phyloP scores from a whole-genome alignment of 2,329 filamentous ascomycete species.

The Ascochyta clinopodiicola region DNA sequence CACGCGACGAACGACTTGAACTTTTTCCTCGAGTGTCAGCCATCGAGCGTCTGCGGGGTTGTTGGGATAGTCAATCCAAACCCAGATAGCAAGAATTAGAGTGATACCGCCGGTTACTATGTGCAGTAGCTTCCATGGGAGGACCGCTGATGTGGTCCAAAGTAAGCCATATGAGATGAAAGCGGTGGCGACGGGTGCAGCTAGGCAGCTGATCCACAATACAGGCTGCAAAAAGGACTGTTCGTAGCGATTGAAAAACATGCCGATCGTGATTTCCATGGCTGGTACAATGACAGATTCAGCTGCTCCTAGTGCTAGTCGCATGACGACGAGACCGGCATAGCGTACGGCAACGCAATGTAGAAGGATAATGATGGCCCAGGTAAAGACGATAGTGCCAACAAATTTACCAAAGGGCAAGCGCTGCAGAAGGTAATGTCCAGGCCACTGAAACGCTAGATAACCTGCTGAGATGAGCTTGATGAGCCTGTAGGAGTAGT shows the following conservation, averaged over 20 bases:
- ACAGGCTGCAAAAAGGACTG: slow-evolving; percentile 1
- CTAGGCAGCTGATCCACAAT: neutral
- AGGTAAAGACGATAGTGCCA: neutral
- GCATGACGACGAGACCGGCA: slow-evolving; percentile 4
- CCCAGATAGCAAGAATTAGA: too few species aligned
- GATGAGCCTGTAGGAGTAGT: too few species aligned
- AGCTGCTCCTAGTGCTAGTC: neutral
- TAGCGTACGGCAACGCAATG: slow-evolving; percentile 2
- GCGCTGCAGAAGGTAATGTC: slow-evolving; percentile 2
- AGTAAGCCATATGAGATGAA: neutral
- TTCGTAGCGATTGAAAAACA: slow-evolving; percentile 5
- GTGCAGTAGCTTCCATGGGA: too few species aligned
- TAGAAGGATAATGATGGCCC: neutral
- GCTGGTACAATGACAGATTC: slow-evolving; percentile 1
- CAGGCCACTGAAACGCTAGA: slow-evolving; percentile 5
- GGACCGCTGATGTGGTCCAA: too few species aligned
- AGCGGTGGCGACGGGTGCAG: neutral
- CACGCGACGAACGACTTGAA: slow-evolving; percentile 1
- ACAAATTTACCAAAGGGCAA: slow-evolving; percentile 4
- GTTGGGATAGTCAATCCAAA: neutral
- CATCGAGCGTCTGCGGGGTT: neutral
- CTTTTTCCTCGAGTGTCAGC: neutral
- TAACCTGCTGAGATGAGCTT: neutral
- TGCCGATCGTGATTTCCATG: slow-evolving; percentile 5
- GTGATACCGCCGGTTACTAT: too few species aligned